Conservation (phyloP, 306 rosid genomes). For the Dryas drummondii region DNA sequence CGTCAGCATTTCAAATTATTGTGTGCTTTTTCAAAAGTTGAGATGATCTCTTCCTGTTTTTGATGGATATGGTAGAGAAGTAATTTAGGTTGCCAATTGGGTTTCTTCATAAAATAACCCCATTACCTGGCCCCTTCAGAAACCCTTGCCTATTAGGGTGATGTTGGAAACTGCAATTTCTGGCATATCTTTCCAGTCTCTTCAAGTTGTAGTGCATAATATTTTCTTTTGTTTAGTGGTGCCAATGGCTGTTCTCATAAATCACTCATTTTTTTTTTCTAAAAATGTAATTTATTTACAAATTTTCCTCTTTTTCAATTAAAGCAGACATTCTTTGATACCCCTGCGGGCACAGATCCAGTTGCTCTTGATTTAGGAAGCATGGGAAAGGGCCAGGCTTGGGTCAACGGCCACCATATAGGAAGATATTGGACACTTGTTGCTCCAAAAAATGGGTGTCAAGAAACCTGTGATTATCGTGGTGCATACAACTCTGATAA, state of each 20-base stretch:
- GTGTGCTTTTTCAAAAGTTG: no score
- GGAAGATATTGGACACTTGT: conserved; percentile 93
- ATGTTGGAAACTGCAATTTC: neutral
- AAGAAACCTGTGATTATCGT: conserved; percentile 70
- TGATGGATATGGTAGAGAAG: no score
- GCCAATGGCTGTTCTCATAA: neutral
- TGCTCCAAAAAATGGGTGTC: conserved; percentile 78
- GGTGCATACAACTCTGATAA: conserved; percentile 75
- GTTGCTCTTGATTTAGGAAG: conserved; percentile 82
- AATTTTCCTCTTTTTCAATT: conserved; percentile 8
- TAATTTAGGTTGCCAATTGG: no score
- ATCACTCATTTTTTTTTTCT: neutral
- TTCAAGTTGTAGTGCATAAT: neutral
- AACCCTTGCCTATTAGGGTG: neutral
- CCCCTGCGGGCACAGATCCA: conserved; percentile 76
- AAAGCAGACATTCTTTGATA: conserved; percentile 71
- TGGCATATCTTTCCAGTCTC: neutral
- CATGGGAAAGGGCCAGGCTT: conserved; percentile 99
- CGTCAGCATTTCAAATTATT: no score
- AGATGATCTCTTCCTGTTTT: no score
- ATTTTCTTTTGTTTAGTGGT: neutral
- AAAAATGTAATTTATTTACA: conserved; percentile 9
- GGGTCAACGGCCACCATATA: conserved; percentile 96
- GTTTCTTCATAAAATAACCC: no score
- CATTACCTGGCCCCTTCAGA: neutral